Base-by-base conservation (phyloP, 805 yeast species). In the Ogataea ramenticola region DNA sequence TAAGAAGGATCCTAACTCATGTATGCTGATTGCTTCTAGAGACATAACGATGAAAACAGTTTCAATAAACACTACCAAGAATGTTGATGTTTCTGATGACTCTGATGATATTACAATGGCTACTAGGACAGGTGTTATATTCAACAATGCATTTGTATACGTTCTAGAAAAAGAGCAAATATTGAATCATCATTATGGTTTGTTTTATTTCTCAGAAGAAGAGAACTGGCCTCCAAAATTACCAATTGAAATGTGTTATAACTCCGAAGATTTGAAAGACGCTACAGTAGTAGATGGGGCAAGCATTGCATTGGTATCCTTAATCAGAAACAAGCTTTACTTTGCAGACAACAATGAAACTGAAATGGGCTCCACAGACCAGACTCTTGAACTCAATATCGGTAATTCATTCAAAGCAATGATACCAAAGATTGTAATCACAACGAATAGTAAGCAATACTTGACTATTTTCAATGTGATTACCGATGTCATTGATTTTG, bases 221-320 rank as follows among this genome's bases (percentile, higher is more conserved):
- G 48, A 51, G 10, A 48, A 60, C 55, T 82, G 87, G 87, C 86
- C 87, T 0, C 87, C 87, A 0, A 74, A 77, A 72, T 52, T 82
- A 19, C 85, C 86, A 0, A 51, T 79, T 43, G 89, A 82, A 55
- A 70, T 77, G 52, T 77, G 83, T 54, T 76, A 75, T 50, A 72
- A 74, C 39, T 67, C 73, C 11, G 65, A 67, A 0, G 40, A 64
- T 6, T 55, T 80, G 42, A 62, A 61, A 4, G 66, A 70, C 19
- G 66, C 72, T 41, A 61, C 74, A 5, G 69, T 81, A 34, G 64
- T 80, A 31, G 72, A 75, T 45, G 67, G 77, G 44, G 66, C 76
- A 36, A 76, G 84, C 0, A 61, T 72, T 65, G 80, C 75, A 2
- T 46, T 77, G 21, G 62, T 76, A 2, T 65, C 66, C 45, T 69